Evolutionary conservation across 1,139 yeast species (phyloP).

Genomic region (Yamadazyma sp.): DNA sequence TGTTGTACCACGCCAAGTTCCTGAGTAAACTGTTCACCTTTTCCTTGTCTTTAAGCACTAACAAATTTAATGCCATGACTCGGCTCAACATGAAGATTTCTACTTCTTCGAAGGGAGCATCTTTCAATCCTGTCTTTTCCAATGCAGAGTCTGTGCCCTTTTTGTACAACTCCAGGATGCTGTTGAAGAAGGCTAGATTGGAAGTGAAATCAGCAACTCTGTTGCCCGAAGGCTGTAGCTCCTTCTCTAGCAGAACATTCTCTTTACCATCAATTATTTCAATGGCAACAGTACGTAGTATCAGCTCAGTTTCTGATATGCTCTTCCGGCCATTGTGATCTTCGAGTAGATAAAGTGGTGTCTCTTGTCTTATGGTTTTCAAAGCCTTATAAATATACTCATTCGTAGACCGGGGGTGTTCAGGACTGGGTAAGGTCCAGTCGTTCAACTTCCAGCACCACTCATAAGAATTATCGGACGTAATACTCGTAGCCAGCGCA

Average conservation of each 20-base stretch:
- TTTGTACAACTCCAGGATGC: neutral
- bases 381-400: slow-evolving; percentile 48
- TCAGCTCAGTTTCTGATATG: neutral
- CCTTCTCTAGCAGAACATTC: neutral
- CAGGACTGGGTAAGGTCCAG: slow-evolving; percentile 64
- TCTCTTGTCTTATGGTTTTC: slow-evolving; percentile 43
- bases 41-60: slow-evolving; percentile 11
- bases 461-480: slow-evolving; percentile 23
- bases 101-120: slow-evolving; percentile 4
- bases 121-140: neutral
- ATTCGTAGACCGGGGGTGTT: slow-evolving; percentile 30
- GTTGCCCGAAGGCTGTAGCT: neutral
- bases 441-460: slow-evolving; percentile 71
- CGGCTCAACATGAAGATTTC: slow-evolving; percentile 11
- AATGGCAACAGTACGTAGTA: neutral
- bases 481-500: slow-evolving; percentile 8
- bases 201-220: slow-evolving; percentile 2
- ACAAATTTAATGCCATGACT: slow-evolving; percentile 20
- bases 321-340: neutral
- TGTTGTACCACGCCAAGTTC: slow-evolving; percentile 45
- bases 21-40: slow-evolving; percentile 7
- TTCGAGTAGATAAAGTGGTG: neutral
- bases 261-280: slow-evolving; percentile 5
- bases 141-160: neutral
- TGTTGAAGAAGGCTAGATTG: slow-evolving; percentile 2